These are phyloP conservation scores for Podospora comata DNA, from an alignment of 495 filamentous ascomycete genomes.

Conservation along the genomic window DNA sequence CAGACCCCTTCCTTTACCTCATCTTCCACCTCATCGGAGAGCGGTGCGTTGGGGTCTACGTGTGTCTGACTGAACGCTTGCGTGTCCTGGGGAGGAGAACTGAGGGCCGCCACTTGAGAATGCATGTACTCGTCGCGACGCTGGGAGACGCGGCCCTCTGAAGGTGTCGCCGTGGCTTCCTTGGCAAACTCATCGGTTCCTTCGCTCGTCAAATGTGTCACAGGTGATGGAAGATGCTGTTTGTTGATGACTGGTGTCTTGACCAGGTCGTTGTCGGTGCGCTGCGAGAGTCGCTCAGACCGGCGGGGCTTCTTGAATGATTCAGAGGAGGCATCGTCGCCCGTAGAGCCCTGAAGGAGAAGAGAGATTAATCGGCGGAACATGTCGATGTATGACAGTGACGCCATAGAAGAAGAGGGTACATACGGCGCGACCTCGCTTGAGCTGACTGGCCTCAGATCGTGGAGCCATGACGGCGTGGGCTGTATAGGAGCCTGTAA, in stretches of 20 bases:
- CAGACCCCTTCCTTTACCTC: constrained; percentile 88
- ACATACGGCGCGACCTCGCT: constrained; percentile 47
- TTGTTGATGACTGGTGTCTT: constrained; percentile 59
- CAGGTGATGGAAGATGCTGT: constrained; percentile 74
- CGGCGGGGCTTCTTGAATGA: constrained; percentile 65
- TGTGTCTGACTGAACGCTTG: constrained; percentile 77
- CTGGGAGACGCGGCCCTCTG: constrained; percentile 56
- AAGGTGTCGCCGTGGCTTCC: constrained; percentile 69
- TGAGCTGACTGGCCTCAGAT: constrained; percentile 54
- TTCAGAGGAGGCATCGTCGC: constrained; percentile 40
- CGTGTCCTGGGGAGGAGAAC: constrained; percentile 56
- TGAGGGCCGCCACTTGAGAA: constrained; percentile 47
- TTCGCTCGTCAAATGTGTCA: constrained; percentile 66
- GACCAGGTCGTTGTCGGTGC: constrained; percentile 40
- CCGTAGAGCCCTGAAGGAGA: constrained; percentile 43
- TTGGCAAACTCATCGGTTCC: constrained; percentile 57
- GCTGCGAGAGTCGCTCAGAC: constrained; percentile 55
- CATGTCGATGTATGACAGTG: constrained; percentile 26
- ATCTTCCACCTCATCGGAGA: constrained; percentile 79
- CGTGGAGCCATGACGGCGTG: constrained; percentile 50
- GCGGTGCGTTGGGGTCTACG: constrained; percentile 65
- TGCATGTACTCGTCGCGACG: constrained; percentile 30
- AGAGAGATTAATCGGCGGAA: constrained; percentile 31
- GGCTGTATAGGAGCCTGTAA: constrained; percentile 6
- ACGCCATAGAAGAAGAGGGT: constrained; percentile 7